Evolutionary conservation across 2,329 filamentous ascomycete species (phyloP), one percentile per base, ranked within the genome.

Genomic region (Periconia macrospinosa): DNA sequence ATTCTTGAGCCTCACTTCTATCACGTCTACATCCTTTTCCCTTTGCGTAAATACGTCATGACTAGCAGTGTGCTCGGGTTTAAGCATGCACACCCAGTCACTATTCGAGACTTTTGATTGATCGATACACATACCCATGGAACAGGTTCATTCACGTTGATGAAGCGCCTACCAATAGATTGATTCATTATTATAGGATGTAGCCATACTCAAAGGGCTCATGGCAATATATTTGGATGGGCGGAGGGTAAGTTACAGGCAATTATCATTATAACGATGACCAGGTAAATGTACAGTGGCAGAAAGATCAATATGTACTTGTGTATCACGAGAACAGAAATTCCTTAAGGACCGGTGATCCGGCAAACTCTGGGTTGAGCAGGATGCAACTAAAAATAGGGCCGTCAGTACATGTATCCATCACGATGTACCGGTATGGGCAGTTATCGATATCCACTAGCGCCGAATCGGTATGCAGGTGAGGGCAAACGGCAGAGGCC

Each of bases 361-460:
- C 89, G 33, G 92, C 90, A 69, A 97, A 97, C 73, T 97, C 92
- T 0, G 93, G 93, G 72, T 97, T 97, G 30, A 97, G 78, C 60
- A 97, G 77, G 56, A 97, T 87, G 76, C 92, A 97, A 70, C 91
- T 96, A 68, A 43, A 54, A 59, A 51, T 54, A 60, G 33, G 33
- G 33, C 33, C 11, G 57, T 68, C 53, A 69, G 63, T 50, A 59
- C 56, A 67, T 3, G 3, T 55, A 60, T 41, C 52, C 5, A 37
- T 37, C 11, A 33, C 30, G 33, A 27, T 27, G 23, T 5, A 27
- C 8, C n/a, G n/a, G 23, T 27, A 27, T 27, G 23, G 23, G 23
- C 23, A 27, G 23, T n/a, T 37, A 45, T n/a, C 46, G 35, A 49
- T 49, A 37, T 30, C 42, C 58, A 51, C 64, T 68, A 69, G 64